Evolutionary conservation across 768 basidiomycete species (phyloP).

Genomic region (Steccherinum ochraceum): DNA sequence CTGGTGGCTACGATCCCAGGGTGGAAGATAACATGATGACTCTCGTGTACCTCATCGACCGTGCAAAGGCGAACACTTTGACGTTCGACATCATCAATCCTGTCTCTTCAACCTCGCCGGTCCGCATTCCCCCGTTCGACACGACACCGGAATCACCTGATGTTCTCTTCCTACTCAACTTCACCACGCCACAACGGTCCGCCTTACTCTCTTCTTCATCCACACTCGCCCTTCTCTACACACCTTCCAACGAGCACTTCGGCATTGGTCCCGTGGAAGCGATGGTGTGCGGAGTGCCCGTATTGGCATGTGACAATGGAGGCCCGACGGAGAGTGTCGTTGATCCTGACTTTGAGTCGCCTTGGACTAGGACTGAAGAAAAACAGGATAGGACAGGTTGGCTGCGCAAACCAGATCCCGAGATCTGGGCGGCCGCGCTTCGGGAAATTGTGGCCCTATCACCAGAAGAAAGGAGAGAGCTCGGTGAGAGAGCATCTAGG

Average conservation of each 20-base stretch:
- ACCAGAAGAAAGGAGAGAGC: slow-evolving; percentile 32
- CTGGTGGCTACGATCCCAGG: slow-evolving; percentile 90
- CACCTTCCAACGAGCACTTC: slow-evolving; percentile 93
- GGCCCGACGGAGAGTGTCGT: slow-evolving; percentile 88
- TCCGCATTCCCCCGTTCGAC: slow-evolving; percentile 34
- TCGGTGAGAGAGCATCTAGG: slow-evolving; percentile 50
- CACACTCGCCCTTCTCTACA: slow-evolving; percentile 81
- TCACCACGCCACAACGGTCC: slow-evolving; percentile 77
- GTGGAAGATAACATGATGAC: slow-evolving; percentile 77
- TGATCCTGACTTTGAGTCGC: slow-evolving; percentile 18
- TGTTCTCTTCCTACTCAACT: slow-evolving; percentile 88
- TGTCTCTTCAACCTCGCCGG: slow-evolving; percentile 25
- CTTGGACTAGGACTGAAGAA: not conserved
- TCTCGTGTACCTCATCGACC: slow-evolving; percentile 54
- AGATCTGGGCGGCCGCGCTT: slow-evolving; percentile 68
- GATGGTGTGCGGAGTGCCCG: slow-evolving; percentile 87
- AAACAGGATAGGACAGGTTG: slow-evolving; percentile 60
- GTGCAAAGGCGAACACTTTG: slow-evolving; percentile 48
- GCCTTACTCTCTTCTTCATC: slow-evolving; percentile 63
- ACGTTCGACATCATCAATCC: slow-evolving; percentile 54
- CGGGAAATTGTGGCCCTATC: slow-evolving; percentile 47
- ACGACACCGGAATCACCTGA: slow-evolving; percentile 40
- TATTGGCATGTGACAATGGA: slow-evolving; percentile 80
- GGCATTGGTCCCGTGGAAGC: slow-evolving; percentile 95
- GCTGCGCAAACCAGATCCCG: slow-evolving; percentile 55